phyloP scores from a whole-genome alignment of 2,329 filamentous ascomycete genomes.

The Cordyceps fumosorosea region DNA sequence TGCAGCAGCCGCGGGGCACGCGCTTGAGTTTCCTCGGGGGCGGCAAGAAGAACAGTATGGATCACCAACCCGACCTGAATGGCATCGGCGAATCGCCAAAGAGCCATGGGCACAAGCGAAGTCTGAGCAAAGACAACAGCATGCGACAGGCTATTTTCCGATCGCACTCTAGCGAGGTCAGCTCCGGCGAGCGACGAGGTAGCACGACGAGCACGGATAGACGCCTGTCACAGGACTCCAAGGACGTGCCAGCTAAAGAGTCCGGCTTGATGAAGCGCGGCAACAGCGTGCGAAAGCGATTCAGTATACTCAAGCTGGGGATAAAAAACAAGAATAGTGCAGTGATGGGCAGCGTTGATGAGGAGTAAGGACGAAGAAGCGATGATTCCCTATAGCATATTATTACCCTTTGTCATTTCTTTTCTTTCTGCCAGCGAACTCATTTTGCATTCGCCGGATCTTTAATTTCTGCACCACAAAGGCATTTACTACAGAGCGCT shows the following conservation, averaged over 20 bases:
- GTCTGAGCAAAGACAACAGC: conserved; percentile 24
- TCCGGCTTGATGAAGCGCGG: conserved; percentile 40
- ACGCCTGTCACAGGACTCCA: conserved; percentile 18
- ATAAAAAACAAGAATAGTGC: conserved; percentile 55
- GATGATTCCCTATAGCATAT: neutral
- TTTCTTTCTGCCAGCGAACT: neutral
- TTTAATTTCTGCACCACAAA: neutral
- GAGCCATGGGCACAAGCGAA: conserved; percentile 22
- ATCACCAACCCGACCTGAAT: conserved; percentile 24
- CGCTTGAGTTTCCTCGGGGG: conserved; percentile 52
- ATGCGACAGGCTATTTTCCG: conserved; percentile 38
- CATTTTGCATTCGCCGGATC: neutral
- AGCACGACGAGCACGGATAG: conserved; percentile 21
- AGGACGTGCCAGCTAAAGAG: conserved; percentile 25
- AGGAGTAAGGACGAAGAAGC: conserved; percentile 38
- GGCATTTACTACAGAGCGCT: neutral
- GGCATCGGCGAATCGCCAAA: conserved; percentile 20
- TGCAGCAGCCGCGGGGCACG: conserved; percentile 42
- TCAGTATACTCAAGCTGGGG: conserved; percentile 71
- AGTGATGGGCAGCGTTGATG: conserved; percentile 48
- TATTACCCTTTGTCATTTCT: neutral
- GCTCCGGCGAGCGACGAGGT: conserved; percentile 15
- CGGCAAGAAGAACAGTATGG: conserved; percentile 41
- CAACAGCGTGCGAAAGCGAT: conserved; percentile 64
- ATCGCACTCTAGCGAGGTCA: conserved; percentile 23